A percentile compares a stretch with the other conserved stretches of the same genome.
phyloP scores from a whole-genome alignment of 306 rosid genomes.

The Sicyos baderoa region DNA sequence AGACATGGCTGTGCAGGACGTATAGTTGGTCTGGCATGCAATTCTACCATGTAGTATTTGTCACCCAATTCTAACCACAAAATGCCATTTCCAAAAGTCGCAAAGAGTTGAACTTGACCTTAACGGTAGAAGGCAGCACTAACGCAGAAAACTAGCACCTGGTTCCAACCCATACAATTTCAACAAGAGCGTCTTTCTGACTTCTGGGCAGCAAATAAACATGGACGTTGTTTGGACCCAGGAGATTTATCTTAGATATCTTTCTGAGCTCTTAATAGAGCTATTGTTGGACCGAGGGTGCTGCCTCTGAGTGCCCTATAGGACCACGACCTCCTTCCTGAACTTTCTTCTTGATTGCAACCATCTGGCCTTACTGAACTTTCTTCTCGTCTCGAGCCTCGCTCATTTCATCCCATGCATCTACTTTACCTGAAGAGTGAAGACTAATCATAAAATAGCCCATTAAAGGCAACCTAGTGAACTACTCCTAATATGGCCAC shows the following conservation, averaged over 20 bases:
- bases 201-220: not conserved
- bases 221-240: too few species aligned
- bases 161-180: not conserved
- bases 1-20: constrained; percentile 1
- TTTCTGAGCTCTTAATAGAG: constrained; percentile 51
- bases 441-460: constrained; percentile 17
- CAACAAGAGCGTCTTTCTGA: not conserved
- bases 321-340: constrained; percentile 52
- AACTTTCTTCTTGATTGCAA: constrained; percentile 28
- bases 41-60: not conserved
- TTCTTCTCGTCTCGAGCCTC: constrained; percentile 11
- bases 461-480: constrained; percentile 11
- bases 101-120: not conserved
- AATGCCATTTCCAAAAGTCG: not conserved
- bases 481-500: constrained; percentile 9
- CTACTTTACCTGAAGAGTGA: constrained; percentile 40
- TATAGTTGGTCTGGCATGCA: not conserved
- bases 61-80: not conserved
- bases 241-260: constrained; percentile 36
- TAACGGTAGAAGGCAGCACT: not conserved
- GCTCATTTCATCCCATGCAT: constrained; percentile 42
- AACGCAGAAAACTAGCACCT: not conserved
- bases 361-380: too few species aligned
- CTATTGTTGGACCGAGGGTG: constrained; percentile 80
- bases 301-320: constrained; percentile 61